A percentile compares a stretch with the other conserved stretches of the same genome.
Conservation (phyloP, 2,329 filamentous ascomycete species). For the Pseudofabraea citricarpa region DNA sequence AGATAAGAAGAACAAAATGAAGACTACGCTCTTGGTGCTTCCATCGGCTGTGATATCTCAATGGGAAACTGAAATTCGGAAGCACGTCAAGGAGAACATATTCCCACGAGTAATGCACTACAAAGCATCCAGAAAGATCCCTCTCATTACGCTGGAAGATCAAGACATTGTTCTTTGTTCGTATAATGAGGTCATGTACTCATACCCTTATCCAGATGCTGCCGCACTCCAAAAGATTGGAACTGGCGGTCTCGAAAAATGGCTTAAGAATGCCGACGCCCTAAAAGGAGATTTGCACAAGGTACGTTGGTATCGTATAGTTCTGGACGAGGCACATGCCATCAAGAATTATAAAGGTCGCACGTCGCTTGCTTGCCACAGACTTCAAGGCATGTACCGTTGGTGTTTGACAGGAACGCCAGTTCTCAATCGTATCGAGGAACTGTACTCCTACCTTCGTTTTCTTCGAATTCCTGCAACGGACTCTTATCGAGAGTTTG, state of each 20-base stretch:
- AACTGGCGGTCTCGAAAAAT: constrained; percentile 25
- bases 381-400: constrained; percentile 21
- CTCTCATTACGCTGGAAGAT: constrained; percentile 10
- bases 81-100: constrained; percentile 11
- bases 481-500: not conserved
- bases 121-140: constrained; percentile 7
- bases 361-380: constrained; percentile 40
- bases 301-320: constrained; percentile 43
- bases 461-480: constrained; percentile 15
- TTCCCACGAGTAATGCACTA: constrained; percentile 22
- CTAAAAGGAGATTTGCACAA: constrained; percentile 32
- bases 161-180: constrained; percentile 23
- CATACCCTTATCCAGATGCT: constrained; percentile 92
- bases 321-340: constrained; percentile 52
- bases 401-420: constrained; percentile 29
- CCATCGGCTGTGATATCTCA: constrained; percentile 23
- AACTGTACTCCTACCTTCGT: constrained; percentile 27
- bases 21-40: constrained; percentile 25
- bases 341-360: constrained; percentile 44
- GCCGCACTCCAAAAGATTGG: constrained; percentile 80
- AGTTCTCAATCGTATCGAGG: constrained; percentile 22
- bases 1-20: constrained; percentile 20
- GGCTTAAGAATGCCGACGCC: constrained; percentile 24
- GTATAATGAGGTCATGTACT: constrained; percentile 32
- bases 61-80: constrained; percentile 23